Base-by-base conservation (phyloP, 73 alveolate genomes). In the Urostyla sp. region DNA sequence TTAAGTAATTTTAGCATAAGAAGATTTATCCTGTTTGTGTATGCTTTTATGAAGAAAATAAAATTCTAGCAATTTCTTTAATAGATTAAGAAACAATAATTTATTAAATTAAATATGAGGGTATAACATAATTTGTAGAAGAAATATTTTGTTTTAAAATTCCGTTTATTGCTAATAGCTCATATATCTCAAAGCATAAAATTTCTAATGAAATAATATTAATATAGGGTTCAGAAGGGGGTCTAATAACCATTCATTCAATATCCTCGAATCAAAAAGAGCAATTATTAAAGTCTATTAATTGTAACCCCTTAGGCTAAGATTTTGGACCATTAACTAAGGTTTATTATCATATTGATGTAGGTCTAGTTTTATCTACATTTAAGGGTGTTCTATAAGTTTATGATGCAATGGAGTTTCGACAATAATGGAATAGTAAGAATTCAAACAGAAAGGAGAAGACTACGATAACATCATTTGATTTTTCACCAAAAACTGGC, bases 21-120 rank as follows among this genome's bases (percentile, higher is more conserved):
- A 66, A 66, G 26, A 66, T 66, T 43, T 66, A 38, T 61, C 80
- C 80, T n/a, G 80, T 66, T 46, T 66, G 46, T 23, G 10, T 26
- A 40, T 18, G 46, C 46, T 66, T 30, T 24, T 61, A 66, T 24
- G 28, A 10, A 16, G 24, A 40, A 27, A 66, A 46, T 4, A 35
- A 30, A 10, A 35, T 13, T 5, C 44, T 66, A 6, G 80, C 49
- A 6, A 40, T 66, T 26, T 66, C 66, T 24, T 46, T 66, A 18
- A 66, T 66, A 11, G 80, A 66, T 30, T 30, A 24, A 7, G 80
- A 66, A 11, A 40, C 32, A 4, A 66, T 40, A 35, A 18, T 66
- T 5, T 66, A 66, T 24, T 8, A 35, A 1, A 2, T 66, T 15
- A 66, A 66, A 32, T 30, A 35, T 10, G 26, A 58, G n/a, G 80